Evolutionary conservation across 495 filamentous ascomycete genomes (phyloP), one percentile per base, ranked within the genome.

Genomic region (Viridothelium virens): DNA sequence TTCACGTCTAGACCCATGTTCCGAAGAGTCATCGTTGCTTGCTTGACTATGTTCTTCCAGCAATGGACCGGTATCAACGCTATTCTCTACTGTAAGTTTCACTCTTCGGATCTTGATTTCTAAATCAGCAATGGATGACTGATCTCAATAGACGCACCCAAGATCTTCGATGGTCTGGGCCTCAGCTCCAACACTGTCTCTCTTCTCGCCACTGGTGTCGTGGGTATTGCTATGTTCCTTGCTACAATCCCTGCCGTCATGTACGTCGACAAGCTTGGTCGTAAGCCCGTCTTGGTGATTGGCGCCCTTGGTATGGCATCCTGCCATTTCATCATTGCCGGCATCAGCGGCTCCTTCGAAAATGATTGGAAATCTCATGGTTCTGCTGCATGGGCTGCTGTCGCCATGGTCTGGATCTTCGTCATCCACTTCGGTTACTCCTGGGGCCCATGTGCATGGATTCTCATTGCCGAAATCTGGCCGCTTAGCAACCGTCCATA

Each of bases 351-450:
- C 56, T 84, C 79, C 64, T 85, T 87, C 75, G 77, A 86, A 4
- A 65, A 85, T 67, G 74, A 79, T 39, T 87, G 89, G 82, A 70
- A 75, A 1, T 70, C 72, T 7, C 84, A 94, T 67, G 72, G 76
- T 25, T 83, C 83, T 0, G 87, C 87, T 6, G 90, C 89, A 0
- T 94, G 90, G 89, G 89, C 80, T 3, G 89, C 87, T 6, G 86
- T 91, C 18, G 85, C 79, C 66, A 91, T 92, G 81, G 88, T 94
- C 66, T 94, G 89, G 82, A 81, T 92, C 38, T 94, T 91, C 71
- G 88, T 91, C 70, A 78, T 90, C 50, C 87, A 91, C 72, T 94
- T 92, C 71, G 89, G 88, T 37, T 91, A 89, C 74, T 86, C 81
- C 39, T 90, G 86, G 87, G 87, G 87, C 47, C 71, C 74, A 48